Evolutionary conservation across 1,284 basidiomycete species (phyloP), one percentile per base, ranked within the genome.

Genomic region (Cutaneotrichosporon cavernicola): DNA sequence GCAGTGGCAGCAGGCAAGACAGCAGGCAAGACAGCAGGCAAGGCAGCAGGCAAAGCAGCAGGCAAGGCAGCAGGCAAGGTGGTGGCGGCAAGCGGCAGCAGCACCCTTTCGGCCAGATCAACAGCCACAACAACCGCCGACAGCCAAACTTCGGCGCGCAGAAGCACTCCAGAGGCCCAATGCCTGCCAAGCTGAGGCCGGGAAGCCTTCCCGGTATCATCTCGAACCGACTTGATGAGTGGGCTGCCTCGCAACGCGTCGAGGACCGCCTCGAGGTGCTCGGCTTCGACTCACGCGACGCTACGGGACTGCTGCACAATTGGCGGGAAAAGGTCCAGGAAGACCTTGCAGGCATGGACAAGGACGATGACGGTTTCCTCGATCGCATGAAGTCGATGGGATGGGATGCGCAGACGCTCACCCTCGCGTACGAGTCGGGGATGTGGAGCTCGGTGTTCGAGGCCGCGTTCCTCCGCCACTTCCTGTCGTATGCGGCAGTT

Each of bases 391-490:
- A 46, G 11, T 36, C 26, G 4, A 63, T 61, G 9, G 74, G 72
- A 14, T 76, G 74, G 72, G 70, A 73, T 46, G 60, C 64, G 2
- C 43, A 72, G 34, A 60, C 64, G 10, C 62, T 77, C 18, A 63
- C 65, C 14, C 61, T 73, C n/a, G 72, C 73, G 1, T 65, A 71
- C 55, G 65, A 64, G 22, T 70, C 73, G 38, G 72, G 68, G 9
- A 49, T 18, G 22, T 70, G 70, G 38, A 66, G 56, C 6, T 21
- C 52, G 5, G 69, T 70, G 5, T 63, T 76, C 36, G 77, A 79
- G 65, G 50, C 71, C 0, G 69, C 70, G 1, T 65, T 73, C 36
- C 65, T 74, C 9, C 70, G 75, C 38, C 70, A 70, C 46, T 73
- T 73, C 58, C 61, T 78, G n/a, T 2, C 36, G 5, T 71, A 55